Base-by-base conservation (phyloP, 305 asterid species). In the Fraxinus latifolia region DNA sequence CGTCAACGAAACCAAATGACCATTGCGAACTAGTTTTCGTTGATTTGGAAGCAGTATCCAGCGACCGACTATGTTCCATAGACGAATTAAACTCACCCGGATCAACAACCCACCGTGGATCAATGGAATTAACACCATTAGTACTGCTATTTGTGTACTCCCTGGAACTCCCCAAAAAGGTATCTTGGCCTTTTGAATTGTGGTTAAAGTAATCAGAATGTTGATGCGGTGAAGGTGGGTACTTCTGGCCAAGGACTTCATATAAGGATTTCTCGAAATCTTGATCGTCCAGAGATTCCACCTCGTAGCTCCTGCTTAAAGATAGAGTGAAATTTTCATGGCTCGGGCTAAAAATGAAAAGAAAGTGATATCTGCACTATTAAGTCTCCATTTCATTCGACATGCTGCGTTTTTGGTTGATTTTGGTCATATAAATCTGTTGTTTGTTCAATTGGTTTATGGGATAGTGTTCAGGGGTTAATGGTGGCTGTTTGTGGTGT, bases 191-290 rank as follows among this genome's bases (percentile, higher is more conserved):
- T 58, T 84, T 90, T 0, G 81, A 81, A 27, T 84, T 85, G 14
- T 78, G 88, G 74, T 84, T 84, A 76, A 71, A 83, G 72, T 76
- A 79, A 60, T 58, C 78, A 71, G 55, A 83, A 2, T 65, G 78
- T 67, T 60, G 80, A 83, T 79, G 80, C 4, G 92, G 92, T 32
- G 91, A 86, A 76, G 93, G 89, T 15, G 95, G 97, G 87, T 90
- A 83, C 42, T 83, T 79, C 88, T 93, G 86, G 42, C 97, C 97
- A 82, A 94, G 87, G 83, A 86, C 94, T 77, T 91, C 98, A 79
- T 91, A 93, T 58, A 94, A 85, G 9, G 94, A 89, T 89, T 91
- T 94, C 89, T 94, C 98, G n/a, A 88, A 74, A 23, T 87, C 90
- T 21, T 74, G 85, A 60, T 84, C 90, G 55, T 87, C 88, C 4